Evolutionary conservation across 331 rosid genomes (phyloP).

Genomic region (Quercus lobata): DNA sequence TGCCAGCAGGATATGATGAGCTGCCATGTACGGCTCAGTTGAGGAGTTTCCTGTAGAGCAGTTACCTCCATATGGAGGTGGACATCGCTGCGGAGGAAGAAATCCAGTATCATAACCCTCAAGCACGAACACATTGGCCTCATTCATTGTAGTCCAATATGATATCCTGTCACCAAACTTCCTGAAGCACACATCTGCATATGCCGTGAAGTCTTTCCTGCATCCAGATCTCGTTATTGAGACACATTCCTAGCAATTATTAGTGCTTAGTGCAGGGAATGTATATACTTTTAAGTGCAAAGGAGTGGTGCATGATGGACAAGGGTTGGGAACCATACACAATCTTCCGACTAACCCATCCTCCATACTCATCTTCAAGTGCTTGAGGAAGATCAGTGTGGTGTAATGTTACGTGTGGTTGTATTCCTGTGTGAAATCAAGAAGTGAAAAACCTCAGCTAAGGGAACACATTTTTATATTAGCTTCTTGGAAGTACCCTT

Average conservation of each 20-base stretch:
- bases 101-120: constrained; percentile 37
- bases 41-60: constrained; percentile 56
- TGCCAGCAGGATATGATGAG: constrained; percentile 54
- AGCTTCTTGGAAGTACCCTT: background rate
- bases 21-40: constrained; percentile 55
- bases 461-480: background rate
- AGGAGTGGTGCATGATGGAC: background rate
- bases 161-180: constrained; percentile 51
- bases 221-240: constrained; percentile 1
- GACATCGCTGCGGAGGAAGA: constrained; percentile 40
- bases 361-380: constrained; percentile 60
- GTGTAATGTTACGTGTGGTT: constrained; percentile 52
- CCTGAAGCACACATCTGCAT: constrained; percentile 51
- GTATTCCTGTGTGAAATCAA: constrained; percentile 37
- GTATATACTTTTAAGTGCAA: background rate
- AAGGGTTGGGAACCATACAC: constrained; percentile 34
- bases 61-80: constrained; percentile 20
- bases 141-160: constrained; percentile 56
- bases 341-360: constrained; percentile 47
- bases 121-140: constrained; percentile 26
- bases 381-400: constrained; percentile 53
- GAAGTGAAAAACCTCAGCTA: background rate
- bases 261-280: background rate
- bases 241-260: background rate
- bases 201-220: constrained; percentile 54